A percentile compares a stretch with the other conserved stretches of the same genome.
phyloP scores from a whole-genome alignment of 345 rosid species.

The Eucalyptus sp. region DNA sequence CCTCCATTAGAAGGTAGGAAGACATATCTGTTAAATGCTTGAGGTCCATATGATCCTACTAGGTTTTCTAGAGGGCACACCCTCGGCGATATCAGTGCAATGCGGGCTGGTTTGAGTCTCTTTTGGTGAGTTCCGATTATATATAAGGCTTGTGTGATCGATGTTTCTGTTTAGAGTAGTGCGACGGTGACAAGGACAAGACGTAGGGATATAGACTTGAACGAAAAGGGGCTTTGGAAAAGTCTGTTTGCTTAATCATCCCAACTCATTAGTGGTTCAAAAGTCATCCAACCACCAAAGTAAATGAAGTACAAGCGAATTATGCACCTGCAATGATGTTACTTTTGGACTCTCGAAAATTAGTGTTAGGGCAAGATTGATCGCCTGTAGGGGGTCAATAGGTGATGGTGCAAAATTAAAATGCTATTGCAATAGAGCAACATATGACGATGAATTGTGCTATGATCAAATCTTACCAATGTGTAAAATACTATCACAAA shows the following conservation, averaged over 20 bases:
- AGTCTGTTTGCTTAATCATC: not conserved
- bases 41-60: not conserved
- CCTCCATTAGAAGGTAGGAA: constrained; percentile 32
- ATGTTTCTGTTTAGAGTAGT: not conserved
- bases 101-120: not conserved
- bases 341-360: not conserved
- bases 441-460: rapidly evolving
- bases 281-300: constrained; percentile 8
- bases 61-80: not conserved
- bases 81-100: not conserved
- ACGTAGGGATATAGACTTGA: not conserved
- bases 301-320: not conserved
- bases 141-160: not conserved
- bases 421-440: too few relatives aligned
- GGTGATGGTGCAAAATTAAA: too few relatives aligned
- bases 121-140: not conserved
- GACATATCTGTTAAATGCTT: constrained; percentile 11
- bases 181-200: not conserved
- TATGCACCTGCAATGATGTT: not conserved
- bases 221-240: constrained; percentile 1
- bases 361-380: too few relatives aligned
- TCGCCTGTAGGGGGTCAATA: too few relatives aligned
- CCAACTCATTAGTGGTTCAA: constrained; percentile 19
- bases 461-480: too few relatives aligned
- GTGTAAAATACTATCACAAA: too few relatives aligned